These are phyloP conservation scores for Dioscorea cayenensis DNA, from an alignment of 116 monocot species.

Conservation along the genomic window DNA sequence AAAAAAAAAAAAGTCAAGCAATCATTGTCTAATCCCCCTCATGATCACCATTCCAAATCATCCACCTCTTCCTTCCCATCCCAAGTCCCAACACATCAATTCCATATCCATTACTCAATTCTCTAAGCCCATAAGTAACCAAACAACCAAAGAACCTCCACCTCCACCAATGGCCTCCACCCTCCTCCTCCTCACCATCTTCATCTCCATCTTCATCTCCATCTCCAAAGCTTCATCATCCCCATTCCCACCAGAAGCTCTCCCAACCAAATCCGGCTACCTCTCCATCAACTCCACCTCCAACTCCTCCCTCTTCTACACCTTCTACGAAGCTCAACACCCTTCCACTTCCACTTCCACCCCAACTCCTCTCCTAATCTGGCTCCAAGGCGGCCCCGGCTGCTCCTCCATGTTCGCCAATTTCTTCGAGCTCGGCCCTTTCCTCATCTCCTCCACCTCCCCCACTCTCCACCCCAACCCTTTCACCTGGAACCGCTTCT, in stretches of 20 bases:
- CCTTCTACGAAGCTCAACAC: conserved; percentile 71
- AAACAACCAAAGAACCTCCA: background rate
- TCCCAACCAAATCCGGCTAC: conserved; percentile 74
- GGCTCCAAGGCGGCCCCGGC: conserved; percentile 94
- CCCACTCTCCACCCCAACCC: conserved; percentile 47
- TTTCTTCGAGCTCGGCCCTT: conserved; percentile 92
- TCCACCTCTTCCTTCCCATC: no score
- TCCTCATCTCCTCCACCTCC: conserved; percentile 24
- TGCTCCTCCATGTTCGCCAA: conserved; percentile 86
- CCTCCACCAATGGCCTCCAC: background rate
- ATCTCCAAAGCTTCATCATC: background rate
- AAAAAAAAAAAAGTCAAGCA: no score
- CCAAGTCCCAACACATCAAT: no score
- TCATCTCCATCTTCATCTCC: background rate
- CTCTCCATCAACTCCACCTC: conserved; percentile 37
- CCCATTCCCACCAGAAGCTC: conserved; percentile 44
- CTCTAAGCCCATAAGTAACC: no score
- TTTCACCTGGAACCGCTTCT: conserved; percentile 73
- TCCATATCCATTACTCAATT: no score
- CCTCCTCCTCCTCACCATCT: background rate
- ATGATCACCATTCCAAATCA: no score
- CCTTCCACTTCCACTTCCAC: conserved; percentile 23
- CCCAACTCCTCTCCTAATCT: conserved; percentile 68
- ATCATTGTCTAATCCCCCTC: no score
- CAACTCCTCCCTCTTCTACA: conserved; percentile 49